Evolutionary conservation across 306 rosid genomes (phyloP), one percentile per base, ranked within the genome.

Genomic region (Cucumis melo): DNA sequence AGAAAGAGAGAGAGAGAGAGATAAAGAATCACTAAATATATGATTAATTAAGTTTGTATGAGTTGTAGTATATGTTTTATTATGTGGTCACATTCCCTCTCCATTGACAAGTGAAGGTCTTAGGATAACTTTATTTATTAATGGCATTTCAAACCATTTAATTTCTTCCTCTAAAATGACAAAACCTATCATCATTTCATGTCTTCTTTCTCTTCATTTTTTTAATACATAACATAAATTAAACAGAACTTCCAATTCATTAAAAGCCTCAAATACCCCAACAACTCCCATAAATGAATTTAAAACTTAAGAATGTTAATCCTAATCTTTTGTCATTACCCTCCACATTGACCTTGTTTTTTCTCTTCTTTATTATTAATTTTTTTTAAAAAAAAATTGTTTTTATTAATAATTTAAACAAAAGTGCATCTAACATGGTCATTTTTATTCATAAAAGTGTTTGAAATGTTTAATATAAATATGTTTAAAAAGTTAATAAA

Each of bases 51-150:
- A 23, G 75, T 70, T 13, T 44, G 75, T 42, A 70, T 70, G 75
- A 70, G 75, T 70, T 46, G 75, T 44, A 68, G 55, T 42, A 20
- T 2, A 68, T 68, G 74, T 68, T 74, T n/a, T 32, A 32, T 38
- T 75, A 11, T 67, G 77, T 36, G 75, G 82, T 61, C 79, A 80
- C 80, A 39, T 76, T 61, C 80, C 61, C 76, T 70, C 48, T 44
- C 81, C 64, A 42, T 74, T 73, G 73, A 65, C 66, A 78, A 34
- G 65, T 15, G 64, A 76, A 65, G 59, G 32, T 78, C 46, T 24
- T 19, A 14, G 68, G 80, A 82, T 82, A 70, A 82, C 50, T 44
- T 79, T 76, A 57, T 75, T 79, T 79, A 75, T 23, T 67, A 67
- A 38, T 41, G n/a, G n/a, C n/a, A 67, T 32, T 57, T 73, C 7